Conservation (phyloP, 305 asterid genomes). For the Solanum hybrid region DNA sequence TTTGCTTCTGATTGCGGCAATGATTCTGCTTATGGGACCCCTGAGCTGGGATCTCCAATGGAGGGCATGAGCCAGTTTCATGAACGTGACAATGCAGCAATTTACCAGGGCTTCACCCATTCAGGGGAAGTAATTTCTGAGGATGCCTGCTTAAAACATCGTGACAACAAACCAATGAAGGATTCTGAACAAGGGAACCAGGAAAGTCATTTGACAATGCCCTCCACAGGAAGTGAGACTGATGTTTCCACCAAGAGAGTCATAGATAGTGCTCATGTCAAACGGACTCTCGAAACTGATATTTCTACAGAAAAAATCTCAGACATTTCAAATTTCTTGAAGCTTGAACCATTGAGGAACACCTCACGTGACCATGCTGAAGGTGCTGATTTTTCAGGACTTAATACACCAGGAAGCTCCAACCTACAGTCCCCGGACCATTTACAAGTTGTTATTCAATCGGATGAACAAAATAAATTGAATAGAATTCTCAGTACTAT, state of each 20-base stretch:
- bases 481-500: conserved; percentile 27
- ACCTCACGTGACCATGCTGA: conserved; percentile 20
- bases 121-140: conserved; percentile 18
- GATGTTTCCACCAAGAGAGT: not conserved
- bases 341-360: not conserved
- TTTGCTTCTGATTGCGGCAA: conserved; percentile 19
- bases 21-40: conserved; percentile 28
- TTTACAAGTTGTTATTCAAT: conserved; percentile 27
- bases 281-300: conserved; percentile 16
- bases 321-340: not conserved
- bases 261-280: not conserved
- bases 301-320: conserved; percentile 3
- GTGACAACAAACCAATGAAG: conserved; percentile 14
- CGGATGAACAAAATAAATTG: conserved; percentile 34
- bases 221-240: conserved; percentile 5
- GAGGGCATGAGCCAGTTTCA: conserved; percentile 9
- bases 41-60: conserved; percentile 29
- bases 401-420: conserved; percentile 6
- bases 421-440: conserved; percentile 21
- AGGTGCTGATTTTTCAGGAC: conserved; percentile 21
- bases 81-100: conserved; percentile 19
- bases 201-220: conserved; percentile 4
- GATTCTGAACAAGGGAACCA: conserved; percentile 19
- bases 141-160: conserved; percentile 20
- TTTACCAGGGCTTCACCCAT: conserved; percentile 13